Evolutionary conservation across 352 stramenopile species (phyloP).

Genomic region (Phytopythium litorale): DNA sequence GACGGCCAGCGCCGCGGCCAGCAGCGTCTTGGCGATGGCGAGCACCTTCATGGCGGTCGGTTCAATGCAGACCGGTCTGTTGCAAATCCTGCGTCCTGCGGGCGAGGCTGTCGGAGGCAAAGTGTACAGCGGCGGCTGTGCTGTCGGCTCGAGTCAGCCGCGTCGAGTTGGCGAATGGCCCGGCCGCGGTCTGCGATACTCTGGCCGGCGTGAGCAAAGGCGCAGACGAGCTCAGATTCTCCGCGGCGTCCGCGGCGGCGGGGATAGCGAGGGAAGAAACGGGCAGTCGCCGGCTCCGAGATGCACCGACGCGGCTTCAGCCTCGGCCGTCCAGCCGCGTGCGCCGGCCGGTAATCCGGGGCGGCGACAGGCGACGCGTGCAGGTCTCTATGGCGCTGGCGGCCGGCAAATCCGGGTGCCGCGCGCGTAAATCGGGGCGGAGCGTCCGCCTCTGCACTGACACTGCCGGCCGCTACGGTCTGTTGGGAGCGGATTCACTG

Average conservation of each 20-base stretch:
- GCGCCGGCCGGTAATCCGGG: background rate
- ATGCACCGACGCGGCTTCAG: background rate
- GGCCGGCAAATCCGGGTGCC: background rate
- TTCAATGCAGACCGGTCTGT: too few species aligned
- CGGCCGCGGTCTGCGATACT: background rate
- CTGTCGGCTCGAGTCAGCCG: background rate
- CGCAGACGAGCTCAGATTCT: background rate
- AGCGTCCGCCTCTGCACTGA: background rate
- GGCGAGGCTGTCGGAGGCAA: background rate
- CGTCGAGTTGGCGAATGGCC: background rate
- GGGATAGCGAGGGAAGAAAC: background rate
- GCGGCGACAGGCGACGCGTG: too few species aligned
- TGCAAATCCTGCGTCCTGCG: background rate
- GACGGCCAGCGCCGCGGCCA: slow-evolving; percentile 18
- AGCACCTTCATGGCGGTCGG: slow-evolving; percentile 12
- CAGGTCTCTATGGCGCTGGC: background rate
- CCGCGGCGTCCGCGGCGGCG: too few species aligned
- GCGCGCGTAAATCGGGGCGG: background rate
- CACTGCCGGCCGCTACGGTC: background rate
- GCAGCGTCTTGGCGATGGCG: slow-evolving; percentile 10
- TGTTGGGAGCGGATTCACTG: background rate
- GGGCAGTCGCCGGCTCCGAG: background rate
- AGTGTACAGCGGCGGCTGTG: background rate
- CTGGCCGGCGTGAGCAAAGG: background rate
- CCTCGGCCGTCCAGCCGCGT: background rate